Conservation (phyloP, 352 stramenopile species). For the Pythium coloratum region DNA sequence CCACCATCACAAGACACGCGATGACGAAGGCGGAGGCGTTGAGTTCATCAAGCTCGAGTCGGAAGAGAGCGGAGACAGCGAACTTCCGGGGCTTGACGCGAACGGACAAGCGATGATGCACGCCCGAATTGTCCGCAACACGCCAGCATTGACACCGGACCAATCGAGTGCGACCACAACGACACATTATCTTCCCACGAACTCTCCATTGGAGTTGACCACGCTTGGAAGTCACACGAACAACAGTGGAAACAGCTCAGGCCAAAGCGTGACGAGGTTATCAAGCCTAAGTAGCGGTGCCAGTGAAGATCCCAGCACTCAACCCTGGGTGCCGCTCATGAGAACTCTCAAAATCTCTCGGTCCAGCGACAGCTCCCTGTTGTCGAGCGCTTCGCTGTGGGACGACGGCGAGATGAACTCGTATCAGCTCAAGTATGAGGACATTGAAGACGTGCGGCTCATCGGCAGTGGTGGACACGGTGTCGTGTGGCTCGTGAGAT, state of each 20-base stretch:
- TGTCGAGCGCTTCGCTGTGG: conserved; percentile 33
- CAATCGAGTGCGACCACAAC: background rate
- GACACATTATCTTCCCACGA: background rate
- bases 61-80: conserved; percentile 6
- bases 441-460: conserved; percentile 39
- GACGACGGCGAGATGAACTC: conserved; percentile 51
- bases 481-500: conserved; percentile 49
- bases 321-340: background rate
- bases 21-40: background rate
- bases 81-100: background rate
- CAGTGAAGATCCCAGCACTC: background rate
- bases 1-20: background rate
- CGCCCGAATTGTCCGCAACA: background rate
- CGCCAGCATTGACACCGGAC: background rate
- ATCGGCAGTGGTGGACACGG: conserved; percentile 48
- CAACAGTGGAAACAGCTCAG: background rate
- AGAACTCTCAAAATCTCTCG: conserved; percentile 12
- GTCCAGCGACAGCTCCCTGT: background rate
- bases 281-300: background rate
- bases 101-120: background rate
- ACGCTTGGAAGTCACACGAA: background rate
- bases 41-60: conserved; percentile 16
- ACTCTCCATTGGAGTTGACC: background rate
- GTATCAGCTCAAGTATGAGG: conserved; percentile 42
- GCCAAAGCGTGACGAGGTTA: background rate